Evolutionary conservation across 805 yeast species (phyloP), one percentile per base, ranked within the genome.

Genomic region (Clavispora carvajalis): DNA sequence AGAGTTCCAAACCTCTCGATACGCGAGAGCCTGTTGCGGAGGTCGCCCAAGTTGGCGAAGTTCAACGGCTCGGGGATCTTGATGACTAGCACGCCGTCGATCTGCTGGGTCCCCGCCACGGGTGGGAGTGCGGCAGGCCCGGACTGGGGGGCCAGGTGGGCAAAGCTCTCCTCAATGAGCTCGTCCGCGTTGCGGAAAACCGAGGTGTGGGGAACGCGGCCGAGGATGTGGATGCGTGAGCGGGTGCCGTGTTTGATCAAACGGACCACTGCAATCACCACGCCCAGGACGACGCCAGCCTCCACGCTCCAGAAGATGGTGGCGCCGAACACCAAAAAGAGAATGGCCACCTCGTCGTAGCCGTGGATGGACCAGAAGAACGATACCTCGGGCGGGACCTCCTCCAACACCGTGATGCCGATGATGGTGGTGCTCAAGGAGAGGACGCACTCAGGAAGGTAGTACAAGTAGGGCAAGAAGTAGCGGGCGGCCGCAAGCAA

Each of bases 11-110:
- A 86, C 39, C 76, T 63, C 55, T 89, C 96, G 22, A 89, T 64
- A 33, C 96, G 67, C 33, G 72, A 66, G 43, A 89, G 64, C 26
- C 91, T 68, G 41, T 76, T 69, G 45, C 82, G 79, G 45, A 89
- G 66, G 51, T 86, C 95, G 21, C 83, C 83, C 7, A 90, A 74
- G 58, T 90, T 89, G 29, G 95, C 87, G 60, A 89, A 89, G 5
- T 90, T 86, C 44, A 89, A 67, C 1, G 96, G 95, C 55, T 89
- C 96, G 0, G 96, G 89, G 33, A 89, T 76, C 47, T 82, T 83
- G 26, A 89, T 83, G 22, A 88, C 77, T 25, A 90, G 65, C 40
- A 89, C 83, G 0, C 88, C 89, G 48, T 82, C 85, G 36, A 83
- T 67, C 29, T 68, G 74, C 51, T 73, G 55, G 54, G 62, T 54